These are phyloP conservation scores for Nakaseomyces sp. DNA, from an alignment of 1,139 yeast genomes.

Conservation along the genomic window DNA sequence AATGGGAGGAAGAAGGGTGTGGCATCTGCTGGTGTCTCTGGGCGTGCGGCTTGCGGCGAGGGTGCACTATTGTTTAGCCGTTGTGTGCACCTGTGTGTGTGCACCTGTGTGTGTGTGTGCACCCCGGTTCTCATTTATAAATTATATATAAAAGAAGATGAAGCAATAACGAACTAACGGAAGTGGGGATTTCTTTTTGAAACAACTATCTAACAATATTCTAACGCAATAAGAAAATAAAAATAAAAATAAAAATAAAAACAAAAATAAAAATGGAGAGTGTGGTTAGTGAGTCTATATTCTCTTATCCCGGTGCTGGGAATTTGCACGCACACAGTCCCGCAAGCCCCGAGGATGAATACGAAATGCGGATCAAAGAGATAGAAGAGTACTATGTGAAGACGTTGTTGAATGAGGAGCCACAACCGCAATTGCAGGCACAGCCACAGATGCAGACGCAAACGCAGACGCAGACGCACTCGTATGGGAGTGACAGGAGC, in stretches of 20 bases:
- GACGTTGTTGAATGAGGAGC: slow-evolving; percentile 25
- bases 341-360: slow-evolving; percentile 19
- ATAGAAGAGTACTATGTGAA: slow-evolving; percentile 30
- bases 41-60: too few species aligned
- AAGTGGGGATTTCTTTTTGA: too few species aligned
- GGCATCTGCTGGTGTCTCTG: too few species aligned
- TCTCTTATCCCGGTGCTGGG: not conserved
- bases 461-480: not conserved
- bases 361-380: slow-evolving; percentile 24
- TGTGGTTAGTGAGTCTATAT: slow-evolving; percentile 4
- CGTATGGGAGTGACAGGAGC: not conserved
- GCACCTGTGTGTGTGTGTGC: too few species aligned
- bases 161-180: too few species aligned
- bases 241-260: not conserved
- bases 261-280: not conserved
- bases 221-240: not conserved
- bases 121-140: too few species aligned
- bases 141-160: too few species aligned
- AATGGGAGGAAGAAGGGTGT: too few species aligned
- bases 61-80: too few species aligned
- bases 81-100: too few species aligned
- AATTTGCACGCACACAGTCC: slow-evolving; percentile 11
- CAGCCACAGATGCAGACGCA: not conserved
- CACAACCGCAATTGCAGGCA: too few species aligned
- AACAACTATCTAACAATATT: not conserved